phyloP scores from a whole-genome alignment of 192 early-diverging fungal species.

The Coemansia sp. region DNA sequence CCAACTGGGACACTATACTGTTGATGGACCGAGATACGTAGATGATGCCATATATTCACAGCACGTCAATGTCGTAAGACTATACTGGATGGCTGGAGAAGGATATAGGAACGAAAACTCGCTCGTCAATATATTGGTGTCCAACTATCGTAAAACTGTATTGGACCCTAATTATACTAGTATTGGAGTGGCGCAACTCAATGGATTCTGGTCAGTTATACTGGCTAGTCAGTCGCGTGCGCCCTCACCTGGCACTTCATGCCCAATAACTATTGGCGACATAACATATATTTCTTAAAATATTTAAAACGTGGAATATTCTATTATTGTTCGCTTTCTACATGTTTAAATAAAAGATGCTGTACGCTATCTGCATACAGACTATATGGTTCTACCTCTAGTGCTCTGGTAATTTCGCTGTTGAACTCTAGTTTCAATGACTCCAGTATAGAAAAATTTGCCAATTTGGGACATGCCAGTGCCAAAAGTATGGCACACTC shows the following conservation, averaged over 20 bases:
- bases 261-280: conserved; percentile 34
- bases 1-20: conserved; percentile 40
- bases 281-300: conserved; percentile 28
- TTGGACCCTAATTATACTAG: conserved; percentile 36
- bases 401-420: not conserved
- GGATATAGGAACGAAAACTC: conserved; percentile 14
- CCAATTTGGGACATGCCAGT: conserved; percentile 9
- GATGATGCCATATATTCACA: conserved; percentile 42
- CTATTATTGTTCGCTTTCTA: not conserved
- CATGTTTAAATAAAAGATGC: not conserved
- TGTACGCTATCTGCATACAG: not conserved
- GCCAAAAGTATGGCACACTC: conserved; percentile 10
- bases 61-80: conserved; percentile 29
- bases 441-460: not conserved
- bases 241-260: conserved; percentile 12
- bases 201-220: conserved; percentile 57
- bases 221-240: conserved; percentile 28
- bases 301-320: not conserved
- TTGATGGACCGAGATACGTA: conserved; percentile 42
- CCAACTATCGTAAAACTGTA: conserved; percentile 22
- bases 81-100: conserved; percentile 53
- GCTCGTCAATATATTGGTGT: conserved; percentile 28
- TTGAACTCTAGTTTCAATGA: conserved; percentile 9
- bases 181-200: conserved; percentile 47
- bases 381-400: conserved; percentile 3